Evolutionary conservation across 352 stramenopile genomes (phyloP).

Genomic region (Pythium folliculosum): DNA sequence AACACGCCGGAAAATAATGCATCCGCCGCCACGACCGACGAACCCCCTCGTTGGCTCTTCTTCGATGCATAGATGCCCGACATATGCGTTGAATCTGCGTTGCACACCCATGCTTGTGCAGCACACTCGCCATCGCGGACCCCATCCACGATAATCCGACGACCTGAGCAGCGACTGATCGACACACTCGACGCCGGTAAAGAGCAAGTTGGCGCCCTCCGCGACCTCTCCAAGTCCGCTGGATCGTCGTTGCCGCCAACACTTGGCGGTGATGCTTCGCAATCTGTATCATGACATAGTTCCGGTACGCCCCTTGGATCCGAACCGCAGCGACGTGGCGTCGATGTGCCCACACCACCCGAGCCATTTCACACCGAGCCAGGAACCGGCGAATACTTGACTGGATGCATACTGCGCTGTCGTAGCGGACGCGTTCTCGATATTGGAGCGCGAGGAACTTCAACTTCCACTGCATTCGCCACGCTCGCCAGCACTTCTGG

Average conservation of each 20-base stretch:
- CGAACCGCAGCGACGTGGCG: constrained; percentile 17
- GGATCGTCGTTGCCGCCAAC: constrained; percentile 12
- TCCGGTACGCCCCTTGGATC: constrained; percentile 34
- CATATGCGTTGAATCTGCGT: constrained; percentile 29
- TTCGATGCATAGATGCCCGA: constrained; percentile 15
- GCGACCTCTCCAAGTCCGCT: constrained; percentile 32
- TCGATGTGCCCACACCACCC: constrained; percentile 21
- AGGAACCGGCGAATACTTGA: constrained; percentile 22
- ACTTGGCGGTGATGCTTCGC: constrained; percentile 23
- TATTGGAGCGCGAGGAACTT: constrained; percentile 27
- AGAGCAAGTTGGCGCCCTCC: constrained; percentile 17
- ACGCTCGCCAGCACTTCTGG: constrained; percentile 35
- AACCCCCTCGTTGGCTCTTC: constrained; percentile 12
- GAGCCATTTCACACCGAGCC: constrained; percentile 16
- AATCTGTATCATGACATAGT: constrained; percentile 31
- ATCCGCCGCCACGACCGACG: constrained; percentile 8
- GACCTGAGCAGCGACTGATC: not conserved
- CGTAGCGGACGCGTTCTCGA: constrained; percentile 24
- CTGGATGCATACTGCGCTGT: constrained; percentile 34
- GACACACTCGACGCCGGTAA: constrained; percentile 11
- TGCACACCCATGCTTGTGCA: constrained; percentile 1
- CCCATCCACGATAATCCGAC: constrained; percentile 11
- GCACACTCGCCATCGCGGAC: constrained; percentile 1
- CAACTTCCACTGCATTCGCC: constrained; percentile 25
- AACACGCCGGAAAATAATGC: constrained; percentile 26